A percentile compares a stretch with the other conserved stretches of the same genome.
Evolutionary conservation across 805 yeast genomes (phyloP).

Genomic region (Ogataea pilisensis): DNA sequence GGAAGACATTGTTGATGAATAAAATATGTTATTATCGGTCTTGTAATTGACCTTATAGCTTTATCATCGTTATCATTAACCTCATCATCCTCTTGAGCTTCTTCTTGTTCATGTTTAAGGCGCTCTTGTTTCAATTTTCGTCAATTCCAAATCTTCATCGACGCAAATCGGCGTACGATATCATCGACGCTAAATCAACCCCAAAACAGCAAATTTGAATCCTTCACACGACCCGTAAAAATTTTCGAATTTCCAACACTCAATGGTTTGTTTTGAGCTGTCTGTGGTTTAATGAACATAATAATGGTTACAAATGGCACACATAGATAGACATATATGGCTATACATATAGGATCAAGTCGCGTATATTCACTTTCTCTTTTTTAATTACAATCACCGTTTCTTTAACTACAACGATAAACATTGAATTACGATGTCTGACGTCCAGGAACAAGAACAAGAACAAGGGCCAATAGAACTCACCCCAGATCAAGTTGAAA

Average conservation of each 20-base stretch:
- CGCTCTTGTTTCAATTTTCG: background rate
- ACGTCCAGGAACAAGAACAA: slow-evolving; percentile 1
- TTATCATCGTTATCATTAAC: background rate
- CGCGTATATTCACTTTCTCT: too few relatives aligned
- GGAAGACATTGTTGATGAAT: background rate
- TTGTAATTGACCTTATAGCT: background rate
- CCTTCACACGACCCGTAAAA: background rate
- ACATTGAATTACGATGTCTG: too few relatives aligned
- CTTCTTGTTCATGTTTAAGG: background rate
- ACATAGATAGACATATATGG: too few relatives aligned
- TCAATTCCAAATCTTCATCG: background rate
- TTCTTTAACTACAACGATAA: too few relatives aligned
- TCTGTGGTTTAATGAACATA: too few relatives aligned
- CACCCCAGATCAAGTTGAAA: slow-evolving; percentile 33
- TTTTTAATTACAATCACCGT: too few relatives aligned
- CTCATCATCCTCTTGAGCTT: background rate
- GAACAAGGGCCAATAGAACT: slow-evolving; percentile 7
- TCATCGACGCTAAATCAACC: background rate
- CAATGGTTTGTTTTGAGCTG: too few relatives aligned
- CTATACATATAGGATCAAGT: too few relatives aligned
- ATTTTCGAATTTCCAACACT: background rate
- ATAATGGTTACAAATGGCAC: too few relatives aligned
- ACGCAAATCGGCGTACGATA: too few relatives aligned
- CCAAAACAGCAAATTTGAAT: background rate
- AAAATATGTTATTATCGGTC: background rate